Evolutionary conservation across 2,329 filamentous ascomycete species (phyloP), one percentile per base, ranked within the genome.

Genomic region (Acephala macrosclerotiorum): DNA sequence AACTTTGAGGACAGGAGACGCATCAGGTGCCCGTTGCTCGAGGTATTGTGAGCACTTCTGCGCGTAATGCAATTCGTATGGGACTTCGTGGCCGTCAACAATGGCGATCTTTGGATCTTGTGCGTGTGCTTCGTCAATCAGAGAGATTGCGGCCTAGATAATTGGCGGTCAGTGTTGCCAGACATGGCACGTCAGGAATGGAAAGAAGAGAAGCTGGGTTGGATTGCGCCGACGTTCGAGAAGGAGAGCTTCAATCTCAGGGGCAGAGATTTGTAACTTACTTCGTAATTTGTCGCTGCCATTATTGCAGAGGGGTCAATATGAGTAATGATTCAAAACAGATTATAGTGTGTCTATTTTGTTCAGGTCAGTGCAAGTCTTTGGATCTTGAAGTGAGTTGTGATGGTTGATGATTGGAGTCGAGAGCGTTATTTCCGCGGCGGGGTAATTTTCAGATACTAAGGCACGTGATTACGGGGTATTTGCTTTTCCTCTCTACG

Each of bases 11-110:
- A 86, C 79, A 1, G 89, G 88, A 1, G 90, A 88, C 1, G 92
- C 89, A 33, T 82, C 71, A 0, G 91, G 88, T 9, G 80, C 79
- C 68, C 89, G 87, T 18, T 84, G 79, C 9, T 81, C 76, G 36
- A 97, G 88, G 84, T 91, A 96, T 36, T 81, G 79, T 59, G 90
- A 93, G 90, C 94, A 94, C 78, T 93, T 89, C 59, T 85, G 84
- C 7, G 93, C 92, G 76, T 96, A 96, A 80, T 93, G 89, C 1
- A 95, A 87, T 79, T 96, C 93, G 79, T 93, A 94, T 0, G 92
- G 91, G 1, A 89, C 73, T 6, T 77, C 72, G 60, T 79, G 72
- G 61, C 82, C 78, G 64, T 80, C 74, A 33, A 81, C 76, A 18
- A 79, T 81, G 59, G 82, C 77, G 66, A 82, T 84, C 73, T 81